These are phyloP conservation scores for Colletotrichum orbiculare DNA, from an alignment of 2,329 filamentous ascomycete species.

Conservation along the genomic window DNA sequence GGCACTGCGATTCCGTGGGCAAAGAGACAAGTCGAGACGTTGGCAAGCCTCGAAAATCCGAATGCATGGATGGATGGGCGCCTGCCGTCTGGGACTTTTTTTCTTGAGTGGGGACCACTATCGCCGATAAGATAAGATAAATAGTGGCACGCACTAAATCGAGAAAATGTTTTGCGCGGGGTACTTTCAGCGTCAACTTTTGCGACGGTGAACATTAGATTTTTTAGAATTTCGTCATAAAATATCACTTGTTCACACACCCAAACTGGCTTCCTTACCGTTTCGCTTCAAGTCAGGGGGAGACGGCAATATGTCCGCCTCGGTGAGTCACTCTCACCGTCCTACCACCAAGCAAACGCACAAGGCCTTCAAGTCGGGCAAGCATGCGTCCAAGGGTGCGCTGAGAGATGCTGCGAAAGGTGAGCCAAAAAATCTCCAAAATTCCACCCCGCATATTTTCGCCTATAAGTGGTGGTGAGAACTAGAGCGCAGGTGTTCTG, in stretches of 20 bases:
- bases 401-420: slow-evolving; percentile 89
- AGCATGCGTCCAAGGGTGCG: slow-evolving; percentile 88
- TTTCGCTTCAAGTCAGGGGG: slow-evolving; percentile 89
- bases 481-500: neutral
- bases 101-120: neutral
- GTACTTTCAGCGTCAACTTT: too few species aligned
- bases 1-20: neutral
- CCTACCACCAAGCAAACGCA: slow-evolving; percentile 89
- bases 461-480: neutral
- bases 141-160: too few species aligned
- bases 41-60: too few species aligned
- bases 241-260: too few species aligned
- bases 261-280: slow-evolving; percentile 76
- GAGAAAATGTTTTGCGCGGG: too few species aligned
- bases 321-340: slow-evolving; percentile 84
- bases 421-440: slow-evolving; percentile 48
- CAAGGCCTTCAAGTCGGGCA: slow-evolving; percentile 88
- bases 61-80: too few species aligned
- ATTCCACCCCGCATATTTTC: neutral
- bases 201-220: too few species aligned
- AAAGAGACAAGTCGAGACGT: too few species aligned
- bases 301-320: slow-evolving; percentile 79
- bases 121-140: slow-evolving; percentile 33
- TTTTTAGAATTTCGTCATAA: too few species aligned
- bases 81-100: too few species aligned